phyloP scores from a whole-genome alignment of 2,329 filamentous ascomycete genomes.

The Reticulascus tulasneorum region DNA sequence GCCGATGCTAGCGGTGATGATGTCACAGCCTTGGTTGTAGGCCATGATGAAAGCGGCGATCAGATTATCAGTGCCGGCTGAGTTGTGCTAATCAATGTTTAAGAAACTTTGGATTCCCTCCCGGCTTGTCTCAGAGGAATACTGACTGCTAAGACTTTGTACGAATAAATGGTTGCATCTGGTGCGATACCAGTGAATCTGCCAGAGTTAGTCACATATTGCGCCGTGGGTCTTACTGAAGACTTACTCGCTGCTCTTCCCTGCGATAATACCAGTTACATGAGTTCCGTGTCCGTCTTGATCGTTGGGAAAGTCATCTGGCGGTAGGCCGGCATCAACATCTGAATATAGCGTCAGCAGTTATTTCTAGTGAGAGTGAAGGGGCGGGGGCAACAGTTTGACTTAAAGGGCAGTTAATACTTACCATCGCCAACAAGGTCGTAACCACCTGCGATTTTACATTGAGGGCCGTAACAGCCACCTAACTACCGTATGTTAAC shows the following conservation, averaged over 20 bases:
- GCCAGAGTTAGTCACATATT: not conserved
- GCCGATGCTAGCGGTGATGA: constrained; percentile 38
- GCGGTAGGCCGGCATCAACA: constrained; percentile 15
- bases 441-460: constrained; percentile 3
- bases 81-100: too few relatives aligned
- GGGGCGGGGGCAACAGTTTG: not conserved
- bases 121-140: constrained; percentile 6
- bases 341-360: not conserved
- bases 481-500: constrained; percentile 21
- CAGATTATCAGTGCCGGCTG: constrained; percentile 19
- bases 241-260: constrained; percentile 13
- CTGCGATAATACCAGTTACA: constrained; percentile 26
- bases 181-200: constrained; percentile 22
- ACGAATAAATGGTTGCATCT: constrained; percentile 21
- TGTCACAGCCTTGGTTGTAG: constrained; percentile 29
- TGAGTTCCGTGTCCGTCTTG: constrained; percentile 16
- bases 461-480: not conserved
- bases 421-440: constrained; percentile 7
- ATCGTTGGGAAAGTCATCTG: constrained; percentile 4
- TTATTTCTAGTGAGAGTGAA: too few relatives aligned
- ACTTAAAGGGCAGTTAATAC: not conserved
- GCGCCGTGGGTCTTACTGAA: too few relatives aligned
- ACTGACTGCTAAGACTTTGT: constrained; percentile 20
- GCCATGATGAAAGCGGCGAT: constrained; percentile 30
- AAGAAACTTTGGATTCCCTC: too few relatives aligned